phyloP scores from a whole-genome alignment of 176 grass and related monocot species.

The Lolium multiflorum region DNA sequence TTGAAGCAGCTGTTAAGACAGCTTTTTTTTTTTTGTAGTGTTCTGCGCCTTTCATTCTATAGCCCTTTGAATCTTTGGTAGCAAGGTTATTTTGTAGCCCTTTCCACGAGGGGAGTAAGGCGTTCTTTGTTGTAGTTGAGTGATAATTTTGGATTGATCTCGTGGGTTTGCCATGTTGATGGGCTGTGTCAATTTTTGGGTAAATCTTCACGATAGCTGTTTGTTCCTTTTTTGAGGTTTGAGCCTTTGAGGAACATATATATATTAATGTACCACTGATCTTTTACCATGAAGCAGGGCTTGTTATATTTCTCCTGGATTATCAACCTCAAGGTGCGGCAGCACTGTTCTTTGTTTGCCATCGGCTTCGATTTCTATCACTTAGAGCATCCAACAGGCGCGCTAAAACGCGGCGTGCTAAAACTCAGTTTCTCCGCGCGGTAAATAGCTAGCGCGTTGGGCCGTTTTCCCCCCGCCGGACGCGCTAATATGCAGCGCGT shows the following conservation, averaged over 20 bases:
- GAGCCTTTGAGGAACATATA: neutral
- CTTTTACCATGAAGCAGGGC: neutral
- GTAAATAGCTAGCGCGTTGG: too few relatives aligned
- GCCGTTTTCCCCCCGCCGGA: too few relatives aligned
- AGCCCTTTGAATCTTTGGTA: neutral
- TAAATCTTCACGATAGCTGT: neutral
- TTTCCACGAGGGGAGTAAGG: neutral
- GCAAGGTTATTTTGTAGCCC: neutral
- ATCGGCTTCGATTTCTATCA: neutral
- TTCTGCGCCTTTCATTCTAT: constrained; percentile 6
- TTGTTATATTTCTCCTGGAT: neutral
- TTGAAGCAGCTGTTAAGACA: constrained; percentile 22
- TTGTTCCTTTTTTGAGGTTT: neutral
- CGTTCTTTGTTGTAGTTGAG: constrained; percentile 1
- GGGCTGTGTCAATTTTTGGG: neutral
- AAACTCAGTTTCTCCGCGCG: too few relatives aligned
- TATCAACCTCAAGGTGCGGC: neutral
- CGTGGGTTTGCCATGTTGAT: constrained; percentile 15
- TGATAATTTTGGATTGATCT: constrained; percentile 1
- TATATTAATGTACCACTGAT: neutral
- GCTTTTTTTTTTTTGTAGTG: constrained; percentile 22
- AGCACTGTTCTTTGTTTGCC: neutral
- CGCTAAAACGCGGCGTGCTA: too few relatives aligned
- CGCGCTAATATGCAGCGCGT: too few relatives aligned
- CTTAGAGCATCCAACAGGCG: too few relatives aligned